Percentiles rank a stretch among this genome's conserved stretches.
These are phyloP conservation scores for Dendrostoma leiphaemia DNA, from an alignment of 2,329 filamentous ascomycete species.

Conservation along the genomic window DNA sequence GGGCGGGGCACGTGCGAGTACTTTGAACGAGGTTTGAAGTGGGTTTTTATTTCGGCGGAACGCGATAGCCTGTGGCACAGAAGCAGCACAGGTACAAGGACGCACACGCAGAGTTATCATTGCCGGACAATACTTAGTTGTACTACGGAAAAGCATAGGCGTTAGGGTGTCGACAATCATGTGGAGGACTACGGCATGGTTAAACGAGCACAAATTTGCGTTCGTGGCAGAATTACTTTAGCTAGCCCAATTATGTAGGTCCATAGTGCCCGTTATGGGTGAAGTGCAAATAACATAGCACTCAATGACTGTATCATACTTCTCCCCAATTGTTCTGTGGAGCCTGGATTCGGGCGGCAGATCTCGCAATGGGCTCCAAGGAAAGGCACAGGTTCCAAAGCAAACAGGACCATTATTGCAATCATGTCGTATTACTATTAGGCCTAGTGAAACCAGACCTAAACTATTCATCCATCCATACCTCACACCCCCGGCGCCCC, in stretches of 20 bases:
- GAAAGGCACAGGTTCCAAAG: too few relatives aligned
- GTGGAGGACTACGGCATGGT: not conserved
- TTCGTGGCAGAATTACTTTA: not conserved
- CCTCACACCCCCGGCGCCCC: not conserved
- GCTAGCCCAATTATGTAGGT: not conserved
- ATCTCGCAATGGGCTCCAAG: too few relatives aligned
- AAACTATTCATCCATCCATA: not conserved
- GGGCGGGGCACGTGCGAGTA: too few relatives aligned
- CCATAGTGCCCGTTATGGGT: not conserved
- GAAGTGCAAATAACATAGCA: not conserved
- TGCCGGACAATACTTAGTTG: not conserved
- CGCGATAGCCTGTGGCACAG: not conserved
- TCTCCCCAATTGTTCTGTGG: too few relatives aligned
- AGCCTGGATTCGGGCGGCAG: too few relatives aligned
- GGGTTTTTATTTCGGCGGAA: not conserved
- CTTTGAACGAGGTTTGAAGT: too few relatives aligned
- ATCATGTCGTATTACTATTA: conserved; percentile 18
- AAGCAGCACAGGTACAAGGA: not conserved
- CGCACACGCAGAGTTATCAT: not conserved
- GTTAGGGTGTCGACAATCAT: conserved; percentile 6
- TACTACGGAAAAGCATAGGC: conserved; percentile 10
- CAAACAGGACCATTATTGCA: not conserved
- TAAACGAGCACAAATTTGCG: not conserved
- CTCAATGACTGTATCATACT: not conserved
- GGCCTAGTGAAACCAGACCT: conserved; percentile 8